These are phyloP conservation scores for Trichophyton schoenleinii DNA, from an alignment of 2,329 filamentous ascomycete species.

Conservation along the genomic window DNA sequence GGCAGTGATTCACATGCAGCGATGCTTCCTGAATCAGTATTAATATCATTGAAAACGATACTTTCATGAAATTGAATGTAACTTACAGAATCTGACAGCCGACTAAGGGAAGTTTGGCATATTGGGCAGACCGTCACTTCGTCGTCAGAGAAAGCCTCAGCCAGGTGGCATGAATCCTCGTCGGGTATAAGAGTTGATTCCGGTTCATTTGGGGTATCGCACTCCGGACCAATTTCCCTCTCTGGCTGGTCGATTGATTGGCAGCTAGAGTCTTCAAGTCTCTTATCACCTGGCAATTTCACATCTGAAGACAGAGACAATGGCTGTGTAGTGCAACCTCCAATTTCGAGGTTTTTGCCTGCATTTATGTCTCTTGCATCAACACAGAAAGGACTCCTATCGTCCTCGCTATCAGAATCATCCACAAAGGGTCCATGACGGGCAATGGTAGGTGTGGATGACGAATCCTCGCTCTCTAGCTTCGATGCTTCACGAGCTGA, in stretches of 20 bases:
- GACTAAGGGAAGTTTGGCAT: slow-evolving; percentile 53
- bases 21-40: slow-evolving; percentile 51
- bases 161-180: background rate
- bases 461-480: too few species aligned
- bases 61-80: background rate
- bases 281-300: background rate
- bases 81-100: slow-evolving; percentile 38
- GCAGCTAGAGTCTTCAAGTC: background rate
- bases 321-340: too few species aligned
- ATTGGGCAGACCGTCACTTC: slow-evolving; percentile 54
- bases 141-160: slow-evolving; percentile 3
- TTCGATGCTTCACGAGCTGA: background rate
- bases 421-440: slow-evolving; percentile 30
- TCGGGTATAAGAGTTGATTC: background rate
- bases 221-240: slow-evolving; percentile 37
- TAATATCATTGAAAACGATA: background rate
- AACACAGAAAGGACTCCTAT: slow-evolving; percentile 7
- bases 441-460: background rate
- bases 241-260: slow-evolving; percentile 7
- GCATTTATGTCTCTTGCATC: background rate
- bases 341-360: background rate
- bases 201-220: background rate
- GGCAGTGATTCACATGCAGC: slow-evolving; percentile 80
- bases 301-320: too few species aligned
- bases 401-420: slow-evolving; percentile 44